Evolutionary conservation across 208 protist species (phyloP).

Genomic region (Crithidia brevicula): DNA sequence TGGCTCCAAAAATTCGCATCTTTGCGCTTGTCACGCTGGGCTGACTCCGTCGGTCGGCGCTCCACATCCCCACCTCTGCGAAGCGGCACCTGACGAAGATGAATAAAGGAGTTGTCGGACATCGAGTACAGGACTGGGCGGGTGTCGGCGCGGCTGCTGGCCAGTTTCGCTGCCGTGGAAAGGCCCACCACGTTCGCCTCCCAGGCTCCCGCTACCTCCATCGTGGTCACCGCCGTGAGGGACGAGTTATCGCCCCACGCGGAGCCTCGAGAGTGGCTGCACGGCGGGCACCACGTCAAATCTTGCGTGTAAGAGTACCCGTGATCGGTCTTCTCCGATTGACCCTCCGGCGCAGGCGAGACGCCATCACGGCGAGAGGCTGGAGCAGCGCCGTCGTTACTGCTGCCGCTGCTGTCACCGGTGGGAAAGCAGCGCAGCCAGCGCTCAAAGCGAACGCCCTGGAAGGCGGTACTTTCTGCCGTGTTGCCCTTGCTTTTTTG

Average conservation of each 20-base stretch:
- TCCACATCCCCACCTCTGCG: slow-evolving; percentile 7
- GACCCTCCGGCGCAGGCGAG: background rate
- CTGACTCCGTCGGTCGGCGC: background rate
- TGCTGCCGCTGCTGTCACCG: background rate
- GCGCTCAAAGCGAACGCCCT: slow-evolving; percentile 32
- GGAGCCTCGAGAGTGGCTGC: background rate
- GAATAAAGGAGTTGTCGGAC: slow-evolving; percentile 23
- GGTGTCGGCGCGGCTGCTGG: slow-evolving; percentile 11
- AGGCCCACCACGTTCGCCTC: slow-evolving; percentile 23
- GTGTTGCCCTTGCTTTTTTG: background rate
- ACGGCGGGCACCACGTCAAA: slow-evolving; percentile 31
- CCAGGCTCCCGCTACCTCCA: slow-evolving; percentile 22
- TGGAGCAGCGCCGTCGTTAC: background rate
- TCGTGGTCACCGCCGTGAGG: slow-evolving; percentile 27
- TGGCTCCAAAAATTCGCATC: too few species aligned
- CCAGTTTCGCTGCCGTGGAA: slow-evolving; percentile 14
- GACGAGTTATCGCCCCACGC: background rate
- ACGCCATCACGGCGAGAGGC: background rate
- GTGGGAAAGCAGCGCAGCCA: slow-evolving; percentile 68
- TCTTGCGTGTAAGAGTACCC: slow-evolving; percentile 43
- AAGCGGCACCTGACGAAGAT: slow-evolving; percentile 29
- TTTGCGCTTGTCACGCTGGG: background rate
- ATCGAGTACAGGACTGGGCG: slow-evolving; percentile 25
- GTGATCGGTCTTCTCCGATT: background rate
- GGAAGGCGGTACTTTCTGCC: background rate